Conservation (phyloP, 306 rosid species). For the Prunus mongolica region DNA sequence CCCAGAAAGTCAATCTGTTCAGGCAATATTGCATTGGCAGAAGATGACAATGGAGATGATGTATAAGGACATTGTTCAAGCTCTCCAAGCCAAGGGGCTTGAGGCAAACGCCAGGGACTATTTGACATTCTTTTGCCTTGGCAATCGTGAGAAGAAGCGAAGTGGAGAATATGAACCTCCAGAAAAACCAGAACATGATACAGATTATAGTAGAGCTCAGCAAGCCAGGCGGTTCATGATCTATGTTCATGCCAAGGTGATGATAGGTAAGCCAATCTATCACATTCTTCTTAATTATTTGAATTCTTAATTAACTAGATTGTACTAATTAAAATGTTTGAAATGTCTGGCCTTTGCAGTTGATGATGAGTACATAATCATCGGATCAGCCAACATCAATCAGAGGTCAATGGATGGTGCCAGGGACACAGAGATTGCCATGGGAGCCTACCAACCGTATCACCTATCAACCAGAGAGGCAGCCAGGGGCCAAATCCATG, state of each 20-base stretch:
- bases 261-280: slow-evolving; percentile 38
- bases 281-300: neutral
- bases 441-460: slow-evolving; percentile 56
- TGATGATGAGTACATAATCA: slow-evolving; percentile 51
- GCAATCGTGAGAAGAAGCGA: slow-evolving; percentile 35
- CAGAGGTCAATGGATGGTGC: slow-evolving; percentile 57
- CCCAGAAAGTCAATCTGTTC: slow-evolving; percentile 41
- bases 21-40: slow-evolving; percentile 47
- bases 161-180: slow-evolving; percentile 34
- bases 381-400: slow-evolving; percentile 52
- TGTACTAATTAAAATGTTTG: neutral
- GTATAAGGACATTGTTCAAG: slow-evolving; percentile 42
- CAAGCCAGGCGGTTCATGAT: slow-evolving; percentile 48
- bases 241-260: slow-evolving; percentile 54
- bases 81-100: slow-evolving; percentile 37
- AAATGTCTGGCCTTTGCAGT: slow-evolving; percentile 23
- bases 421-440: slow-evolving; percentile 48
- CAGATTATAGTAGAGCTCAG: slow-evolving; percentile 45
- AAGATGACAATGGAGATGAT: slow-evolving; percentile 55
- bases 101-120: slow-evolving; percentile 43
- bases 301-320: neutral
- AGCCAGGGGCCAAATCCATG: slow-evolving; percentile 53
- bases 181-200: slow-evolving; percentile 26
- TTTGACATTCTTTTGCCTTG: slow-evolving; percentile 55
- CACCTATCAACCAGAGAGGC: slow-evolving; percentile 28